Base-by-base conservation (phyloP, 371 early-diverging fungal species). In the Rhizopus delemar region DNA sequence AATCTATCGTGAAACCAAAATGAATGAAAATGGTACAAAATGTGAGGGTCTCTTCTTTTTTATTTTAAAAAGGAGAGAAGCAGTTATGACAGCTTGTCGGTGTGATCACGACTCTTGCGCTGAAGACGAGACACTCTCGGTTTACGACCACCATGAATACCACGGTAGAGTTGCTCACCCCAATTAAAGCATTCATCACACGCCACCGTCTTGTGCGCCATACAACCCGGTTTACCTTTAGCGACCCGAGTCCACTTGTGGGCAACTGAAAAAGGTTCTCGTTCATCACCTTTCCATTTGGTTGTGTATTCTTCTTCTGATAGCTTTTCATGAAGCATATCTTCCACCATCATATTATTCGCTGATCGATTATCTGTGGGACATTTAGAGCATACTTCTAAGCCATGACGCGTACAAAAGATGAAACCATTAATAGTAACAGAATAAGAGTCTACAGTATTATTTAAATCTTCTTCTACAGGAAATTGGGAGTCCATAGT, bases 281-380 rank as follows among this genome's bases (percentile, higher is more conserved):
- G 72, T 4, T 79, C 79, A 63, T 79, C 79, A 7, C 79, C 79
- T 46, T 73, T 75, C 79, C 79, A 79, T 49, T 79, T 79, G 31
- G 64, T 63, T 29, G 16, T 22, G 38, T 65, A 63, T 53, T 75
- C 67, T 36, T 70, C 71, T 49, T 74, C 74, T 29, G 70, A 56
- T 5, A 75, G 56, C 43, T 52, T 70, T 4, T 79, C 76, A 50
- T 70, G 72, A 5, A 78, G 67, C 56, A 66, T 61, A 28, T 79
- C 74, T 56, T 75, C 76, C 7, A 79, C 73, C 31, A 60, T 56
- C 68, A 66, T 65, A 35, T 79, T 79, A 48, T 79, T 79, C 9
- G 58, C 35, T 8, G 65, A 51, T 9, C 76, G 70, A 51, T 79
- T 79, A 39, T 79, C 79, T 8, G 74, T 79, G 13, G 79, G 79